Base-by-base conservation (phyloP, 371 early-diverging fungal species). In the Blastocladiella emersonii region DNA sequence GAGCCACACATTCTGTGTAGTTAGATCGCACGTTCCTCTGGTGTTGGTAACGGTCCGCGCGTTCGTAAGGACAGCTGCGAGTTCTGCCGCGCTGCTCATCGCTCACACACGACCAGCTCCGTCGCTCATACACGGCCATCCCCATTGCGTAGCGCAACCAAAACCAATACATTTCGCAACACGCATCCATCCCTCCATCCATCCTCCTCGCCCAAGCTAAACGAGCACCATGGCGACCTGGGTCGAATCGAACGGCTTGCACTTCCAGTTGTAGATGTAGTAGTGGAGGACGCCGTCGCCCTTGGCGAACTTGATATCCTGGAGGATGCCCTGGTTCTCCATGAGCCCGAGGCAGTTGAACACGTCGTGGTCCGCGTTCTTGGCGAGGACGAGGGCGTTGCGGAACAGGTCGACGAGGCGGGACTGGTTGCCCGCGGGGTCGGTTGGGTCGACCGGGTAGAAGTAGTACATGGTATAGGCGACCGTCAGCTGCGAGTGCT, bases 401-500 rank as follows among this genome's bases (percentile, higher is more conserved):
- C 74, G 73, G 41, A 93, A 73, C 44, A 96, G 70, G 6, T 66
- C 69, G 23, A 69, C 69, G 61, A 90, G 68, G 61, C 85, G 77
- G 32, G n/a, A 63, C 65, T 57, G 34, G 10, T n/a, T 34, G 23
- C 23, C 59, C 10, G 66, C 62, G n/a, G 61, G 64, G 34, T 62
- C 66, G 55, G 67, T 70, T 19, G 79, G 67, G 62, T 79, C 72
- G 1, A 86, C 76, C n/a, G 53, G 53, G 53, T 51, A 51, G 30
- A 84, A 92, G 74, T 95, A 95, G 74, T 95, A 95, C 74, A 88
- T 95, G 61, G 92, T 72, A 69, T 95, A 96, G 15, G 95, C 95
- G 0, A 92, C 92, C 45, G 90, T 83, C 68, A 97, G 77, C 32
- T 84, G 83, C 56, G 76, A 76, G 75, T 92, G 86, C 55, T 76